phyloP scores from a whole-genome alignment of 2,329 filamentous ascomycete genomes.

The Botrytis byssoidea region DNA sequence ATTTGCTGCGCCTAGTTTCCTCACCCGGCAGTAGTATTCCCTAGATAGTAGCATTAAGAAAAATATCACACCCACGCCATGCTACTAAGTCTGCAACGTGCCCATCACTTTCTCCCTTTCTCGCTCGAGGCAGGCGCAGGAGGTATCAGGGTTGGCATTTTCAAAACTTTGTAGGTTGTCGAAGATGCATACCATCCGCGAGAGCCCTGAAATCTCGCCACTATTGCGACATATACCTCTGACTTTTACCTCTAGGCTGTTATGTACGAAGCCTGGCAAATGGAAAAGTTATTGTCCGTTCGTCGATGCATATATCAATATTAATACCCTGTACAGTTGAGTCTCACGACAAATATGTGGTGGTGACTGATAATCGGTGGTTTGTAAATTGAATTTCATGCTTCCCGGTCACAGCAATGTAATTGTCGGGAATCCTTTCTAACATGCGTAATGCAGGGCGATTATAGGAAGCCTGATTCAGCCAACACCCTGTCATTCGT shows the following conservation, averaged over 20 bases:
- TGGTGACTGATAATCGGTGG: neutral
- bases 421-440: neutral
- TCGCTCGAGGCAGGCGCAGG: neutral
- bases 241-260: neutral
- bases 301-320: neutral
- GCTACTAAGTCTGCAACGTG: neutral
- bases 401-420: neutral
- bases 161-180: neutral
- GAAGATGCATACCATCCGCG: neutral
- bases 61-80: constrained; percentile 4
- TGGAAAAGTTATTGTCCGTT: neutral
- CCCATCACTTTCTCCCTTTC: neutral
- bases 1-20: constrained; percentile 2
- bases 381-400: neutral
- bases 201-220: neutral
- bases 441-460: neutral
- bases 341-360: neutral
- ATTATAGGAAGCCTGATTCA: constrained; percentile 58
- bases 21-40: constrained; percentile 4
- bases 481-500: constrained; percentile 52
- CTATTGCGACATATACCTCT: neutral
- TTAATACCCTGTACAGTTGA: neutral
- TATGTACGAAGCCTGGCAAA: neutral
- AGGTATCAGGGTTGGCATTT: neutral
- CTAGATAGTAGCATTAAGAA: constrained; percentile 14